These are phyloP conservation scores for Paramecium pentaurelia DNA, from an alignment of 73 alveolate genomes.

Conservation along the genomic window DNA sequence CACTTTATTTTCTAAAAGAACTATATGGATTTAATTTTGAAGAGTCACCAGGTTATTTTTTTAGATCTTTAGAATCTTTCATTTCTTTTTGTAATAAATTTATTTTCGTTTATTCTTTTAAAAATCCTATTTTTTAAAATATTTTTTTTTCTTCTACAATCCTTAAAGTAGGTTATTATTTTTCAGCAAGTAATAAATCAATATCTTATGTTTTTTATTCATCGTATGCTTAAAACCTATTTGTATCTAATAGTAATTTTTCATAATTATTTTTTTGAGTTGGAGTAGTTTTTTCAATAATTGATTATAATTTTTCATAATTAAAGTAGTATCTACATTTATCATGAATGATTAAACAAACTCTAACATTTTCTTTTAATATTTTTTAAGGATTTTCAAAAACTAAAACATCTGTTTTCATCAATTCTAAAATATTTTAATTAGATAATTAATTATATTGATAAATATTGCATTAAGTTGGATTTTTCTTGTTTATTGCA, in stretches of 20 bases:
- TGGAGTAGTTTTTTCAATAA: background rate
- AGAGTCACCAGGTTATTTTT: background rate
- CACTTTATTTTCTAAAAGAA: background rate
- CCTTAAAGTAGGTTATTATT: background rate
- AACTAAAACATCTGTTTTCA: background rate
- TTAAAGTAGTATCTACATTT: background rate
- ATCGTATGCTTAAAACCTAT: background rate
- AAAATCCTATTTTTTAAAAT: background rate
- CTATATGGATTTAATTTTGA: background rate
- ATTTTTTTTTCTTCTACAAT: background rate
- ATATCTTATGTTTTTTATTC: background rate
- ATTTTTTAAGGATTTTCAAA: slow-evolving; percentile 22
- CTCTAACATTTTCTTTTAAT: background rate
- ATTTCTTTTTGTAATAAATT: background rate
- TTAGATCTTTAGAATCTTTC: background rate
- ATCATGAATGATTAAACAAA: background rate
- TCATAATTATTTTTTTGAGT: background rate
- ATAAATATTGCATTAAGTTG: background rate
- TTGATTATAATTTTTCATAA: background rate
- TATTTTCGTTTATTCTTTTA: background rate
- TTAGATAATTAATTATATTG: background rate
- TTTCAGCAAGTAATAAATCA: background rate
- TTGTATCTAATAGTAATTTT: slow-evolving; percentile 9
- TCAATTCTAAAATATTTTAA: background rate
- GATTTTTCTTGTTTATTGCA: background rate